Base-by-base conservation (phyloP, 148 eudicot species). In the Cornus suecica region DNA sequence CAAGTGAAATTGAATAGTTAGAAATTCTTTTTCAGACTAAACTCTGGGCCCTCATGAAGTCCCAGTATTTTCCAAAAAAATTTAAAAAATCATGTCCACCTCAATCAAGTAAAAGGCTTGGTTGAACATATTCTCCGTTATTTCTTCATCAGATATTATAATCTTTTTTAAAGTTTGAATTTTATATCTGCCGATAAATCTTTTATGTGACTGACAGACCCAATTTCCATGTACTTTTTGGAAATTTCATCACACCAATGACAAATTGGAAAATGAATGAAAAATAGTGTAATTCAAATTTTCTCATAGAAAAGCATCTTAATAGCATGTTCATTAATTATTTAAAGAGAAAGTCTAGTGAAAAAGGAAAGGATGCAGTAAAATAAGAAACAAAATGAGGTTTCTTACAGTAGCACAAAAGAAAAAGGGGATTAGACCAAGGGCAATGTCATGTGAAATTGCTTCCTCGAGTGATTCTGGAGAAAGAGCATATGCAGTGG, bases 361-460 rank as follows among this genome's bases (percentile, higher is more conserved):
- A 31, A 48, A 24, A 3, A 64, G 1, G 0, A 8, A 52, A 37
- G 32, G 51, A 74, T 25, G 41, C 1, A 7, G 24, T 28, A 32
- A 23, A 28, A 73, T 34, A n/a, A 13, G 66, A 62, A 24, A 65
- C 1, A 56, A 73, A 74, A 51, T 22, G 42, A 24, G 61, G 73
- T 70, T 58, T 65, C 99, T 91, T 87, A 95, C 99, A 34, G 99
- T 86, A 73, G 97, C 97, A 83, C 97, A 83, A 69, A 95, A 83
- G 84, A 95, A 80, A 79, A 87, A 83, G 48, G 99, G 97, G 76
- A 87, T 83, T 78, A 92, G 87, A 76, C 97, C 97, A 81, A 86
- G 70, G 28, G 88, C 85, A 65, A 84, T 70, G 80, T 95, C 99
- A n/a, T 76, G 74, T 54, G 90, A 88, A 24, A 95, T 73, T 31